phyloP scores from a whole-genome alignment of 805 yeast genomes.

The Cyberlindnera subsufficiens region DNA sequence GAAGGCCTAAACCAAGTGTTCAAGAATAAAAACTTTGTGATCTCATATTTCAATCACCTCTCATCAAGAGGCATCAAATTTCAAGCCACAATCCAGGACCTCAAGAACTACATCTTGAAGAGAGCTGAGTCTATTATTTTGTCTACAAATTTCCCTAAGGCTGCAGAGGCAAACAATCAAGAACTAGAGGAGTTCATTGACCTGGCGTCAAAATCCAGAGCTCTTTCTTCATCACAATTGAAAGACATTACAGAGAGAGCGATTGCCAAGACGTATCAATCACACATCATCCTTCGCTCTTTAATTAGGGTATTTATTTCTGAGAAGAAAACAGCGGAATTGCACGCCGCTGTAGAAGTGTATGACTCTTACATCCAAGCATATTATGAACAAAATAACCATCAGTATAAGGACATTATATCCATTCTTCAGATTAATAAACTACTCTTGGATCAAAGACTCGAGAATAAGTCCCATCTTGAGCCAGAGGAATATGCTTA shows the following conservation, averaged over 20 bases:
- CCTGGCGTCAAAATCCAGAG: slow-evolving; percentile 15
- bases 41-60: slow-evolving; percentile 9
- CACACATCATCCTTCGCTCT: slow-evolving; percentile 27
- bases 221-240: slow-evolving; percentile 13
- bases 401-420: slow-evolving; percentile 31
- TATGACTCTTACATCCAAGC: slow-evolving; percentile 35
- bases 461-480: neutral
- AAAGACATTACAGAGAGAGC: slow-evolving; percentile 26
- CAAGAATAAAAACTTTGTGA: slow-evolving; percentile 11
- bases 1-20: slow-evolving; percentile 5
- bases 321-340: slow-evolving; percentile 17
- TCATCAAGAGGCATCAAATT: neutral
- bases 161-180: slow-evolving; percentile 29
- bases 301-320: slow-evolving; percentile 29
- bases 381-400: slow-evolving; percentile 29
- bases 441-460: slow-evolving; percentile 6
- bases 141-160: slow-evolving; percentile 36
- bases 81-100: slow-evolving; percentile 1
- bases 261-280: slow-evolving; percentile 42
- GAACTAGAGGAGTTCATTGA: slow-evolving; percentile 29
- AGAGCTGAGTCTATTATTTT: slow-evolving; percentile 17
- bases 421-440: slow-evolving; percentile 17
- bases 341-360: slow-evolving; percentile 32
- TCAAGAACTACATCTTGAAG: slow-evolving; percentile 7
- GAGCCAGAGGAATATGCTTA: slow-evolving; percentile 8